phyloP scores from a whole-genome alignment of 1,284 basidiomycete species.

The Pseudomicrostroma phylloplanum region DNA sequence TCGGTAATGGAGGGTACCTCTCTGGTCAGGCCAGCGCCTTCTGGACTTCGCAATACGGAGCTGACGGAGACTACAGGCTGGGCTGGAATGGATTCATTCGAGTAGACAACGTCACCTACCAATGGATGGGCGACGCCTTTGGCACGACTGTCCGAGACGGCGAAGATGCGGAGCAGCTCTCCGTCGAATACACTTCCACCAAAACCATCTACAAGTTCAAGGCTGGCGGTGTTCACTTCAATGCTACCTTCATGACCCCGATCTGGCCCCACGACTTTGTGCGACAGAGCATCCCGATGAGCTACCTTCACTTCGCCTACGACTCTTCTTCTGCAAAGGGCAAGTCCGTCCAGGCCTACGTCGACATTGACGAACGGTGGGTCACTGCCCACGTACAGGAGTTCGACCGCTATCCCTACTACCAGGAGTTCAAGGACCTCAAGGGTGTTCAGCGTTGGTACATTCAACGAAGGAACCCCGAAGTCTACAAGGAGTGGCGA shows the following conservation, averaged over 20 bases:
- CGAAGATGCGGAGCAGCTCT: constrained; percentile 35
- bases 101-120: constrained; percentile 36
- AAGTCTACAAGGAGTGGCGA: constrained; percentile 41
- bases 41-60: constrained; percentile 45
- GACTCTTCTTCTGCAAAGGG: constrained; percentile 23
- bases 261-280: constrained; percentile 43
- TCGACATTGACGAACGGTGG: constrained; percentile 44
- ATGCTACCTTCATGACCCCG: constrained; percentile 45
- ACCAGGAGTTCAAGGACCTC: constrained; percentile 27
- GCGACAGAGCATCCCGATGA: constrained; percentile 43
- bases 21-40: constrained; percentile 37
- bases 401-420: constrained; percentile 30
- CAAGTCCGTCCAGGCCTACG: constrained; percentile 34
- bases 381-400: constrained; percentile 46
- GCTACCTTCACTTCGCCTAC: constrained; percentile 43
- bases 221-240: constrained; percentile 39
- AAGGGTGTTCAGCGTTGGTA: constrained; percentile 34
- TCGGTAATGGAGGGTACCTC: constrained; percentile 42
- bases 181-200: constrained; percentile 42
- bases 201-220: constrained; percentile 43
- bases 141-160: constrained; percentile 36
- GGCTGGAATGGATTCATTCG: constrained; percentile 41
- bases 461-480: constrained; percentile 31
- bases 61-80: constrained; percentile 41
- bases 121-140: constrained; percentile 46